Conservation (phyloP, 192 early-diverging fungal genomes). For the Helicostylum pulchrum region DNA sequence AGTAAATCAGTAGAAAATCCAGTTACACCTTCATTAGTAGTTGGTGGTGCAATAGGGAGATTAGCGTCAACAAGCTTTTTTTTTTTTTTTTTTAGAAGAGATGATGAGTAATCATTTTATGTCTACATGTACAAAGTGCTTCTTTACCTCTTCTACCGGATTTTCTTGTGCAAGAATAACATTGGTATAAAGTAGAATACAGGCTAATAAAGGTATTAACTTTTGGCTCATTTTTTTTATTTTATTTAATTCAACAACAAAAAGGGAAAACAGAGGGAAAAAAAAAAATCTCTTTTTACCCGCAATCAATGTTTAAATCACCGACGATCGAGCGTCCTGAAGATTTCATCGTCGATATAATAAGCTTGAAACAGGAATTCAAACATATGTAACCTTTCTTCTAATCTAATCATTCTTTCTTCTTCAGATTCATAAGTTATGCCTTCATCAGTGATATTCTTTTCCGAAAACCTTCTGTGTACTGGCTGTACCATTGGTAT, state of each 20-base stretch:
- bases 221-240: too few relatives aligned
- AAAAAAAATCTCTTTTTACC: too few relatives aligned
- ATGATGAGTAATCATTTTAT: background rate
- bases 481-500: constrained; percentile 13
- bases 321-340: background rate
- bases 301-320: too few relatives aligned
- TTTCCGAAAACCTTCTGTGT: background rate
- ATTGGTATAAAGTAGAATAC: too few relatives aligned
- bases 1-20: too few relatives aligned
- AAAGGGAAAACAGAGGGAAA: too few relatives aligned
- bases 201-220: too few relatives aligned
- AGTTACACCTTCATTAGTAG: background rate
- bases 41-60: background rate
- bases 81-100: too few relatives aligned
- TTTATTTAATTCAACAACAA: too few relatives aligned
- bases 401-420: constrained; percentile 5
- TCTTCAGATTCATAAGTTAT: background rate
- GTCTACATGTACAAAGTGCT: background rate
- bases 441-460: background rate
- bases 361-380: constrained; percentile 20
- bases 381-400: constrained; percentile 17
- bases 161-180: background rate
- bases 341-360: constrained; percentile 25
- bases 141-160: constrained; percentile 19
- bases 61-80: background rate